These are phyloP conservation scores for Fusarium musae DNA, from an alignment of 2,329 filamentous ascomycete genomes.

Conservation along the genomic window DNA sequence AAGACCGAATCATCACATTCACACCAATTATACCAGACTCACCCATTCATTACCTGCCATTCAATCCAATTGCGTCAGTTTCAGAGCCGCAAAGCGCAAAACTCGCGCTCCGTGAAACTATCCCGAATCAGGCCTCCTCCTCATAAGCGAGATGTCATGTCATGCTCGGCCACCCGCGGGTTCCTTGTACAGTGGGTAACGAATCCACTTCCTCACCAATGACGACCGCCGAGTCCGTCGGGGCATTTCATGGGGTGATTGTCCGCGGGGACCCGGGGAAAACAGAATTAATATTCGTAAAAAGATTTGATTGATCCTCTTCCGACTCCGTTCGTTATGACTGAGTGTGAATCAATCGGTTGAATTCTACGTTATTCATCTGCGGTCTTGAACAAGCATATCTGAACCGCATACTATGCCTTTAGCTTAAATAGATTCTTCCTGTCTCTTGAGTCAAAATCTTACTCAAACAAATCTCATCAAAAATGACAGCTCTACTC, in stretches of 20 bases:
- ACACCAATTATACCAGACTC: background rate
- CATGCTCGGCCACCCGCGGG: constrained; percentile 25
- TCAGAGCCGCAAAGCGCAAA: background rate
- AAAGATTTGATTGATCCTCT: background rate
- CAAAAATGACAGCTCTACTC: too few species aligned
- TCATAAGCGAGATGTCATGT: constrained; percentile 19
- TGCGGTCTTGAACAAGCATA: background rate
- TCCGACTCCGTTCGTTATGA: background rate
- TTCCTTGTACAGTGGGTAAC: background rate
- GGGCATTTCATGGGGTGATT: background rate
- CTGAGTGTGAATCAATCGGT: background rate
- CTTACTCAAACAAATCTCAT: too few species aligned
- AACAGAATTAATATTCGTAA: background rate
- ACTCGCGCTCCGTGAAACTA: background rate
- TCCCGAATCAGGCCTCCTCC: constrained; percentile 4
- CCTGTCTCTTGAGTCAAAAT: background rate
- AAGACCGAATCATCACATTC: background rate
- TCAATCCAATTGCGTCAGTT: background rate
- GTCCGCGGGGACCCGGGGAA: background rate
- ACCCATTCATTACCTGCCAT: background rate
- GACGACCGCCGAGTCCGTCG: constrained; percentile 10
- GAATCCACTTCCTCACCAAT: background rate
- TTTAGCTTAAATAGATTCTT: background rate
- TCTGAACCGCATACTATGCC: background rate
- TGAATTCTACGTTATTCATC: background rate